Conservation (phyloP, 1,284 basidiomycete species). For the Cutaneotrichosporon sp. region DNA sequence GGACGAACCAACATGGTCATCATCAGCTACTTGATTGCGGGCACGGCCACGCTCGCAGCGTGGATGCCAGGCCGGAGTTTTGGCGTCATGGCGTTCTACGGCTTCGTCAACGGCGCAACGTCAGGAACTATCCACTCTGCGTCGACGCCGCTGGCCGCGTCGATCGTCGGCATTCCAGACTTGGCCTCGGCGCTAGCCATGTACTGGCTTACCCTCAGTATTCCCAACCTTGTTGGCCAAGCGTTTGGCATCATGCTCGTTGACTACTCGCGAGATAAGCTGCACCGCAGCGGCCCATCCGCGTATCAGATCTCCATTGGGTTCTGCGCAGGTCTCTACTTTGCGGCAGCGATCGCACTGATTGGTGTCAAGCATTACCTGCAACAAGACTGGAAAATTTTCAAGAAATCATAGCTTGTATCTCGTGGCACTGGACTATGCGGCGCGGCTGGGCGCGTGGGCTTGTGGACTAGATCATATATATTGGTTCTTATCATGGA, state of each 20-base stretch:
- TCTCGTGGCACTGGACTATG: neutral
- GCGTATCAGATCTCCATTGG: conserved; percentile 47
- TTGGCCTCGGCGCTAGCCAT: conserved; percentile 46
- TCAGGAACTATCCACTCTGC: conserved; percentile 48
- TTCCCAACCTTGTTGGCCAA: conserved; percentile 45
- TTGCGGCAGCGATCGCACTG: conserved; percentile 34
- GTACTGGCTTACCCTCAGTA: conserved; percentile 44
- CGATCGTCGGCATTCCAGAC: conserved; percentile 47
- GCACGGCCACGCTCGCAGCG: conserved; percentile 45
- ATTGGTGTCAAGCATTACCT: conserved; percentile 42
- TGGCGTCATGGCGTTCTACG: conserved; percentile 47
- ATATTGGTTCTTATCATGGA: neutral
- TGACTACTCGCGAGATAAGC: conserved; percentile 36
- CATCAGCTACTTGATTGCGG: conserved; percentile 44
- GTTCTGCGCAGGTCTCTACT: conserved; percentile 44
- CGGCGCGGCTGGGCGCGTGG: too few relatives aligned
- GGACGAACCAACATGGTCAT: conserved; percentile 49
- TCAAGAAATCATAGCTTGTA: conserved; percentile 6
- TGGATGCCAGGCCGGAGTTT: conserved; percentile 49
- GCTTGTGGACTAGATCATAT: neutral
- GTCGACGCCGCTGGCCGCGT: conserved; percentile 38
- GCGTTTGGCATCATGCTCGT: conserved; percentile 47
- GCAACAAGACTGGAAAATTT: conserved; percentile 33
- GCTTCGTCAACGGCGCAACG: conserved; percentile 45
- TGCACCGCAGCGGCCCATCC: conserved; percentile 37